Evolutionary conservation across 495 filamentous ascomycete species (phyloP).

Genomic region (Lentithecium fluviatile): DNA sequence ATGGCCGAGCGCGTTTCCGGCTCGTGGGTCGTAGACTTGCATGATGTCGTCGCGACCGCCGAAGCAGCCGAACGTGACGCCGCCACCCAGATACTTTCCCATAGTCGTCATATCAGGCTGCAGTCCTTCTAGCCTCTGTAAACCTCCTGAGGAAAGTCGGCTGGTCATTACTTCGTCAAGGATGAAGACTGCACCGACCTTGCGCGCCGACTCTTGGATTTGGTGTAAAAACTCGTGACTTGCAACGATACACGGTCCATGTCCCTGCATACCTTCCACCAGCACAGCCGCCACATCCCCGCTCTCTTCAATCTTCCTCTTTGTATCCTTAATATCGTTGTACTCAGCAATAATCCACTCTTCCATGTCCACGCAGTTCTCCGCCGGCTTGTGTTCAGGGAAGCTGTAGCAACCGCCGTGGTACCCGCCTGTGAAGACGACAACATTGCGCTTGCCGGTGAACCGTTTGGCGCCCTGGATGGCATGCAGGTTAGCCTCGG

Average conservation of each 20-base stretch:
- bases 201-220: conserved; percentile 41
- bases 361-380: conserved; percentile 27
- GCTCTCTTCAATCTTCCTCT: conserved; percentile 27
- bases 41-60: conserved; percentile 58
- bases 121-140: conserved; percentile 47
- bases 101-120: conserved; percentile 59
- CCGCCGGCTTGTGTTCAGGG: conserved; percentile 30
- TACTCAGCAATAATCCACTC: conserved; percentile 55
- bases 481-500: conserved; percentile 54
- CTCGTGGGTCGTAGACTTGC: conserved; percentile 54
- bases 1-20: conserved; percentile 41
- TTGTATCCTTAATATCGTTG: conserved; percentile 48
- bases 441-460: conserved; percentile 47
- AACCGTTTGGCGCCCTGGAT: conserved; percentile 46
- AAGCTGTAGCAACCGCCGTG: conserved; percentile 56
- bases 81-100: conserved; percentile 65
- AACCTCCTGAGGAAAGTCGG: conserved; percentile 51
- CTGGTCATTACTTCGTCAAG: conserved; percentile 68
- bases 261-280: conserved; percentile 59
- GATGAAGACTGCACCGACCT: conserved; percentile 53
- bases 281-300: conserved; percentile 54
- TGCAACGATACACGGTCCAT: conserved; percentile 53
- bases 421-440: conserved; percentile 55
- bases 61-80: conserved; percentile 63
- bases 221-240: conserved; percentile 48